Base-by-base conservation (phyloP, 2,329 filamentous ascomycete species). In the Chaetomiaceae sp. region DNA sequence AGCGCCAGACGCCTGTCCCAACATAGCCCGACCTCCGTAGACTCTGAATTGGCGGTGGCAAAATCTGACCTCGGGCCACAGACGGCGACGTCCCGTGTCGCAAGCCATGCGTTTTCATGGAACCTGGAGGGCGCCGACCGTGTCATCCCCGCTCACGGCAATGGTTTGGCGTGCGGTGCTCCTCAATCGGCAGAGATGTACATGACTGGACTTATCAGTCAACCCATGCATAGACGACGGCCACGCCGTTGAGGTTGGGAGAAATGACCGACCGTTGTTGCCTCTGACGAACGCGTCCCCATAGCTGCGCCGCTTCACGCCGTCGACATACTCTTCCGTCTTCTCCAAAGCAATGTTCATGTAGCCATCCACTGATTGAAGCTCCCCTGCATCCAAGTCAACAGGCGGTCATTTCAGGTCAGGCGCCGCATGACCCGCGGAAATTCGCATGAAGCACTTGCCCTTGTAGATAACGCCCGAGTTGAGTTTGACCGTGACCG, bases 291-390 rank as follows among this genome's bases (percentile, higher is more conserved):
- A 97, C 5, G 91, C 88, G 73, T 97, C 91, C 7, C 91, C 91
- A 64, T 95, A 96, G 45, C 79, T 86, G 60, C 87, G 79, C 59
- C 86, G 79, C 68, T 91, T 81, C 54, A 82, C 79, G 34, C 90
- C 91, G 62, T 95, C 85, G 57, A 96, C 85, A 58, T 84, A 89
- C 69, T 98, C 93, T 55, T 88, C 84, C 17, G 89, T 95, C 70
- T 95, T 93, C 68, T 98, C 93, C 24, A 98, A 79, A 11, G 93
- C 91, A 65, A 98, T 96, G 71, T 98, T 98, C 93, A 98, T 98
- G 71, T 97, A 98, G 42, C 93, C 93, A 67, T 98, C 93, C 40
- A 98, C 91, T 1, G 90, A 95, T 65, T 97, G 90, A 30, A 97
- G 78, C 65, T 96, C 89, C 58, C 93, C 91, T 96, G 53, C 9